phyloP scores from a whole-genome alignment of 352 stramenopile genomes.

The Pythium sp. region DNA sequence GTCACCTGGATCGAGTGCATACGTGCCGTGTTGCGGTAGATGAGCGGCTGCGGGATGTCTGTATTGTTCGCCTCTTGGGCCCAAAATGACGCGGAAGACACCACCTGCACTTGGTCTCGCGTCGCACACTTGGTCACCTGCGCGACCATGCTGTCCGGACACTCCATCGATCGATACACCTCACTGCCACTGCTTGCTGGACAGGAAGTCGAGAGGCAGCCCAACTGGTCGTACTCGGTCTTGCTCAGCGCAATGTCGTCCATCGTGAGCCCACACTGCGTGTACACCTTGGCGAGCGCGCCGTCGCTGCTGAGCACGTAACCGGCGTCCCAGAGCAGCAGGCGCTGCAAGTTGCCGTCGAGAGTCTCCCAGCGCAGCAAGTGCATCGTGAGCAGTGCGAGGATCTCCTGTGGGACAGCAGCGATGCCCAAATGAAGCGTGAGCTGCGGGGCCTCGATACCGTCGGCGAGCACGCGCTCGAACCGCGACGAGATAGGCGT shows the following conservation, averaged over 20 bases:
- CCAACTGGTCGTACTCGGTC: slow-evolving; percentile 28
- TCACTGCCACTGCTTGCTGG: background rate
- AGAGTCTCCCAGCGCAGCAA: slow-evolving; percentile 35
- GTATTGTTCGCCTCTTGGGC: slow-evolving; percentile 43
- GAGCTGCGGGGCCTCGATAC: slow-evolving; percentile 31
- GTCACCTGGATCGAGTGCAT: slow-evolving; percentile 36
- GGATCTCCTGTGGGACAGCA: background rate
- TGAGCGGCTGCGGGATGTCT: slow-evolving; percentile 34
- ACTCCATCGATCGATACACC: slow-evolving; percentile 23
- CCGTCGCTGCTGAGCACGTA: slow-evolving; percentile 30
- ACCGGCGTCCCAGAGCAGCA: slow-evolving; percentile 56
- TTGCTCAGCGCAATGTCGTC: slow-evolving; percentile 34
- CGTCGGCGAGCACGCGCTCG: slow-evolving; percentile 20
- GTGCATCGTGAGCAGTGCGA: slow-evolving; percentile 27
- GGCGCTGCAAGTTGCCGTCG: slow-evolving; percentile 42
- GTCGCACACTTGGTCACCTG: slow-evolving; percentile 32
- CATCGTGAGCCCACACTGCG: slow-evolving; percentile 40
- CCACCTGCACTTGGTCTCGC: slow-evolving; percentile 19
- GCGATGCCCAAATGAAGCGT: background rate
- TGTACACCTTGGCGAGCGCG: slow-evolving; percentile 21
- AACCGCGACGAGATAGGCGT: slow-evolving; percentile 31
- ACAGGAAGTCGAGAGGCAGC: slow-evolving; percentile 21
- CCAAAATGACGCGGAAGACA: slow-evolving; percentile 21
- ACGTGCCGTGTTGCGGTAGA: slow-evolving; percentile 31
- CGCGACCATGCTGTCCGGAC: slow-evolving; percentile 28